Conservation (phyloP, 2,329 filamentous ascomycete genomes). For the Pseudonectria buxi region DNA sequence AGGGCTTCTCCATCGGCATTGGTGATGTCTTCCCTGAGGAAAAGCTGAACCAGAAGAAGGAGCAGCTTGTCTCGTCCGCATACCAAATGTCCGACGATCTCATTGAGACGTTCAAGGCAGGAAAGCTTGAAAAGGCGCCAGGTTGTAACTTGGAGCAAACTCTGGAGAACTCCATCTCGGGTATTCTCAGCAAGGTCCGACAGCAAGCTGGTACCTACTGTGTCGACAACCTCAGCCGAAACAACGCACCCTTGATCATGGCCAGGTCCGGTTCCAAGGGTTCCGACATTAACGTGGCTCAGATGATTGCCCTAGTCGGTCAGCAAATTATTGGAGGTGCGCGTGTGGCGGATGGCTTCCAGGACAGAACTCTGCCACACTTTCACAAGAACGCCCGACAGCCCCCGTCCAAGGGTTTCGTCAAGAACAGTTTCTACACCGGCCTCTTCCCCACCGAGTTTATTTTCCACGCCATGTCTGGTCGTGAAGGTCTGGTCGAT, state of each 20-base stretch:
- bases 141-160: slow-evolving; percentile 90
- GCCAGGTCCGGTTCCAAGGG: slow-evolving; percentile 96
- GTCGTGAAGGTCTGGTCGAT: slow-evolving; percentile 96
- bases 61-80: slow-evolving; percentile 66
- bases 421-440: slow-evolving; percentile 94
- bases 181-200: slow-evolving; percentile 86
- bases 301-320: slow-evolving; percentile 96
- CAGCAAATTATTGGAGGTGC: slow-evolving; percentile 95
- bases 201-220: slow-evolving; percentile 86
- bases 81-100: slow-evolving; percentile 78
- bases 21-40: slow-evolving; percentile 85
- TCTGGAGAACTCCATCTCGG: slow-evolving; percentile 83
- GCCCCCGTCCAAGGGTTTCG: slow-evolving; percentile 94
- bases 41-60: slow-evolving; percentile 64
- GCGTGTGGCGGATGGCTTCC: slow-evolving; percentile 92
- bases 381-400: slow-evolving; percentile 90
- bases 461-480: slow-evolving; percentile 96
- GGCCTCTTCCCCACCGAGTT: slow-evolving; percentile 88
- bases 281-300: slow-evolving; percentile 94
- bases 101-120: slow-evolving; percentile 72
- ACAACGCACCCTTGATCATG: slow-evolving; percentile 94
- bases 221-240: slow-evolving; percentile 80
- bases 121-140: slow-evolving; percentile 75
- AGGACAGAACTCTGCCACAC: slow-evolving; percentile 89
- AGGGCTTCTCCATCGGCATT: slow-evolving; percentile 93